Conservation (phyloP, 2,329 filamentous ascomycete genomes). For the Exserohilum turcica region DNA sequence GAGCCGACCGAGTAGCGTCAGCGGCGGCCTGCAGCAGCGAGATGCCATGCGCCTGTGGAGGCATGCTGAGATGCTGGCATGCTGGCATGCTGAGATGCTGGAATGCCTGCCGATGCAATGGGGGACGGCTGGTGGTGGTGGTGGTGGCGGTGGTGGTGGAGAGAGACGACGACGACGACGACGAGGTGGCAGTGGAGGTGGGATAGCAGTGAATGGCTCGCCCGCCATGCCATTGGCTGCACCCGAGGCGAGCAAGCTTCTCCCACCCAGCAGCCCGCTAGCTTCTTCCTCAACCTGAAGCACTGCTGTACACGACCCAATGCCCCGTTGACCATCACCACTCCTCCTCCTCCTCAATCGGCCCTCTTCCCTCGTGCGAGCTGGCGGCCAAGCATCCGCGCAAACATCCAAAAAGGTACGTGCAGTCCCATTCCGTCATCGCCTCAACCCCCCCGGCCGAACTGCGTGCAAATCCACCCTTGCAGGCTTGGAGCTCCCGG, state of each 20-base stretch:
- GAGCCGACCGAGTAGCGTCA: conserved; percentile 25
- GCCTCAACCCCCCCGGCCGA: conserved; percentile 24
- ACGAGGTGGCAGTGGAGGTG: too few relatives aligned
- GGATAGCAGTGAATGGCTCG: conserved; percentile 4
- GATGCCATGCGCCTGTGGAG: conserved; percentile 11
- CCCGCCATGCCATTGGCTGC: conserved; percentile 15
- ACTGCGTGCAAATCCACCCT: conserved; percentile 26
- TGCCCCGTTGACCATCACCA: neutral
- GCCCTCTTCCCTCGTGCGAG: neutral
- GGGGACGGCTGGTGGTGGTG: too few relatives aligned
- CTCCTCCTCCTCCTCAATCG: neutral
- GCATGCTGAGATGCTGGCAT: neutral
- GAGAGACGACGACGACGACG: neutral
- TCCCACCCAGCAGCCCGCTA: conserved; percentile 1
- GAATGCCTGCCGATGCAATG: too few relatives aligned
- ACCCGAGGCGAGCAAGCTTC: conserved; percentile 13
- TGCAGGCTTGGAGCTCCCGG: conserved; percentile 31
- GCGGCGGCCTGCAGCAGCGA: conserved; percentile 21
- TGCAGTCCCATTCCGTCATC: conserved; percentile 16
- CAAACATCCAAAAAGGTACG: conserved; percentile 33
- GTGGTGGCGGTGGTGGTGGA: neutral
- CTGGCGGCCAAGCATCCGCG: neutral
- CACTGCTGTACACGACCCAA: neutral
- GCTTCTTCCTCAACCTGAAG: conserved; percentile 11
- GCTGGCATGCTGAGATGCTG: too few relatives aligned